Percentiles rank a stretch among this genome's conserved stretches.
phyloP scores from a whole-genome alignment of 768 basidiomycete species.

The Phlebiopsis gigantea region DNA sequence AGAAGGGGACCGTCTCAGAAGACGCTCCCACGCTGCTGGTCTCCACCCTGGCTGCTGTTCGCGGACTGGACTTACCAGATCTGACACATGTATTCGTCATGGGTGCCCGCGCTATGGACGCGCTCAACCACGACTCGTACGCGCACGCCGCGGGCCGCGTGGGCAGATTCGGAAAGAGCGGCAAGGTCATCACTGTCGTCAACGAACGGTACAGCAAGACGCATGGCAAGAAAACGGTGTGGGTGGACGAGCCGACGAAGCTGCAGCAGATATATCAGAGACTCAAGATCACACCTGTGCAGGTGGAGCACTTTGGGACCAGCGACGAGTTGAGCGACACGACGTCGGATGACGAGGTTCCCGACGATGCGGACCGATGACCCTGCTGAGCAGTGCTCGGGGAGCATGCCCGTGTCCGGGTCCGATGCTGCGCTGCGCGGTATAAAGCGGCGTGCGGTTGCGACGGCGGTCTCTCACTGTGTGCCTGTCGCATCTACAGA shows the following conservation, averaged over 20 bases:
- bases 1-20: constrained; percentile 28
- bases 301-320: constrained; percentile 48
- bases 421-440: not conserved
- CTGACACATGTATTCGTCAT: constrained; percentile 73
- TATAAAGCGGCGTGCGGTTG: not conserved
- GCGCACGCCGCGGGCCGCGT: constrained; percentile 69
- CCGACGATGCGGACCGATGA: not conserved
- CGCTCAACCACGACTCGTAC: constrained; percentile 52
- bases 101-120: constrained; percentile 44
- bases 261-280: constrained; percentile 41
- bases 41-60: constrained; percentile 60
- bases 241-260: constrained; percentile 30
- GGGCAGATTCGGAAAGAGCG: constrained; percentile 62
- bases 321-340: constrained; percentile 2
- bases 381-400: not conserved
- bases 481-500: not conserved
- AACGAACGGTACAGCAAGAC: constrained; percentile 29
- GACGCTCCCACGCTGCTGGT: constrained; percentile 63
- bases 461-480: not conserved
- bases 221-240: constrained; percentile 22
- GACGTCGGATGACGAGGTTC: not conserved
- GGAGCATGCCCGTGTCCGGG: not conserved
- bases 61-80: constrained; percentile 68
- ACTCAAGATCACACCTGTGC: constrained; percentile 39
- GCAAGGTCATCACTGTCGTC: constrained; percentile 63